These are phyloP conservation scores for Penicillium cataractarum DNA, from an alignment of 495 filamentous ascomycete species.

Conservation along the genomic window DNA sequence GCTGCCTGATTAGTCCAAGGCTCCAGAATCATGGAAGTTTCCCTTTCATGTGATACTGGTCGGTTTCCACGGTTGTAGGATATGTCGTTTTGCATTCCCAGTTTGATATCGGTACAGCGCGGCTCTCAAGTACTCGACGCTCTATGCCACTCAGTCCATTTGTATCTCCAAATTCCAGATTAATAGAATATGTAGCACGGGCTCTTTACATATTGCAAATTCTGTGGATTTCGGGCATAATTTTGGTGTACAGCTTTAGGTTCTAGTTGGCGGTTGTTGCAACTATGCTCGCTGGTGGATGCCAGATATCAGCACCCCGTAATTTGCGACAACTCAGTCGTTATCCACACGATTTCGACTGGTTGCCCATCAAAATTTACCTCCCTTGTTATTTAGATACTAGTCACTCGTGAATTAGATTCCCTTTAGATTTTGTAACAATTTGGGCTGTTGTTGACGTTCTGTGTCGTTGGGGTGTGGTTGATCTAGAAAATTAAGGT, in stretches of 20 bases:
- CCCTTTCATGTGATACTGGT: background rate
- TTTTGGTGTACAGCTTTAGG: background rate
- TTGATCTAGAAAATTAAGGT: slow-evolving; percentile 13
- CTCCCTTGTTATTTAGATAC: background rate
- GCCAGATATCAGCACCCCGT: background rate
- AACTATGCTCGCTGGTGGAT: background rate
- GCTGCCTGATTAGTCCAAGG: background rate
- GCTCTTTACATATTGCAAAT: background rate
- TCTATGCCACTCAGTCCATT: background rate
- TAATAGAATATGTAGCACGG: background rate
- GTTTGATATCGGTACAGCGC: background rate
- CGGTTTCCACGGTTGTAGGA: background rate
- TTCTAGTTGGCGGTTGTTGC: background rate
- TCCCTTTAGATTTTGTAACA: background rate
- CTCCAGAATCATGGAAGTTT: background rate
- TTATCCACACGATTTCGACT: background rate
- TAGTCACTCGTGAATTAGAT: no score
- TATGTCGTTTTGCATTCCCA: background rate
- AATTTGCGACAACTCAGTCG: background rate
- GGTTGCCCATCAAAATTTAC: background rate
- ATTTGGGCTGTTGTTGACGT: background rate
- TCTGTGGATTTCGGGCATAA: background rate
- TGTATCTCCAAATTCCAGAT: background rate
- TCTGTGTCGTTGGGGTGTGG: background rate
- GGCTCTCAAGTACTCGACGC: background rate